Evolutionary conservation across 169 alveolate species (phyloP).

Genomic region (Amoebophrya sp.): DNA sequence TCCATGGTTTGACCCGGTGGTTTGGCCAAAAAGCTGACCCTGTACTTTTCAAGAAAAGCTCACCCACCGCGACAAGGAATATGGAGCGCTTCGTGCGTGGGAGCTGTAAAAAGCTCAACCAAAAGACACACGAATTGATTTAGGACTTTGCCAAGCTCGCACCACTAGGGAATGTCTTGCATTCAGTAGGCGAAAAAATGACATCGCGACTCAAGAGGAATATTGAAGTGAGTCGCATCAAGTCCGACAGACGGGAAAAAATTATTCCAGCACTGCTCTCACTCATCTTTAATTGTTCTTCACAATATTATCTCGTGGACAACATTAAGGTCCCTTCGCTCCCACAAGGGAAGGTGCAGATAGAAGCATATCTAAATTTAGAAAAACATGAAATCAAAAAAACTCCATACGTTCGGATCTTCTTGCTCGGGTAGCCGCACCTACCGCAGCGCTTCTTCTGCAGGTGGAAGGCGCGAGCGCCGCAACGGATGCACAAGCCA

Average conservation of each 20-base stretch:
- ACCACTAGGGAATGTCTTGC: neutral
- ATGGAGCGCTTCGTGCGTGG: neutral
- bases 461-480: slow-evolving; percentile 85
- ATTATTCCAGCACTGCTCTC: no score
- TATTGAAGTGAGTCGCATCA: no score
- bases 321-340: no score
- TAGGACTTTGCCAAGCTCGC: neutral
- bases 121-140: neutral
- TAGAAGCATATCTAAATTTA: no score
- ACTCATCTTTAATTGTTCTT: no score
- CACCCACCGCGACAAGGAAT: slow-evolving; percentile 23
- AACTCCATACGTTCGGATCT: neutral
- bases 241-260: no score
- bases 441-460: slow-evolving; percentile 91
- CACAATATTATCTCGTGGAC: no score
- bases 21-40: neutral
- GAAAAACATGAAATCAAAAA: no score
- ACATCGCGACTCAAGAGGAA: neutral
- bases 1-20: slow-evolving; percentile 23
- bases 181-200: neutral
- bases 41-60: neutral
- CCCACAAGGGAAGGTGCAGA: no score
- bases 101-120: neutral
- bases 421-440: slow-evolving; percentile 64
- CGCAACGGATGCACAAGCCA: slow-evolving; percentile 92